Conservation (phyloP, 2,329 filamentous ascomycete species). For the Apiospora sp. region DNA sequence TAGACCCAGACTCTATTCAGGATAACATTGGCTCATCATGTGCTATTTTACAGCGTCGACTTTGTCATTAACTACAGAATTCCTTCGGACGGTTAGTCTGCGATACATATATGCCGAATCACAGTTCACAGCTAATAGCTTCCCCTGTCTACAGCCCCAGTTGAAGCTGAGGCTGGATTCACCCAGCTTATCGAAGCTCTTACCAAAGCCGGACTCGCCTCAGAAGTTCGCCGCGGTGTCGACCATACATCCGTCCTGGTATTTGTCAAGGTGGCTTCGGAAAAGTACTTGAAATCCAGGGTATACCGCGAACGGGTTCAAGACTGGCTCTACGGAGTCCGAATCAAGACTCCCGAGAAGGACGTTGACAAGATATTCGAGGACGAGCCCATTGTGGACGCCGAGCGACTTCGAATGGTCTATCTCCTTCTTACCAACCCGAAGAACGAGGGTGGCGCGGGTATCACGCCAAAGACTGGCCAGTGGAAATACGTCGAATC, state of each 20-base stretch:
- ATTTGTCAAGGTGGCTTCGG: slow-evolving; percentile 82
- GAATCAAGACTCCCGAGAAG: slow-evolving; percentile 76
- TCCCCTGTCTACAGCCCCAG: slow-evolving; percentile 59
- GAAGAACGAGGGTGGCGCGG: slow-evolving; percentile 78
- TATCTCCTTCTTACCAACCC: slow-evolving; percentile 84
- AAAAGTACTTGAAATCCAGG: slow-evolving; percentile 77
- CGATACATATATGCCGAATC: not conserved
- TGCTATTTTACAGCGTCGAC: slow-evolving; percentile 68
- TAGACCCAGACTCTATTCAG: not conserved
- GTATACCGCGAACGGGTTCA: slow-evolving; percentile 88
- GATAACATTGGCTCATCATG: slow-evolving; percentile 21
- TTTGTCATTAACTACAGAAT: slow-evolving; percentile 87
- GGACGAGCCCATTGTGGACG: slow-evolving; percentile 81
- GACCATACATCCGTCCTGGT: slow-evolving; percentile 78
- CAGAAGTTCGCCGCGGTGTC: slow-evolving; percentile 81
- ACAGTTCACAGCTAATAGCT: not conserved
- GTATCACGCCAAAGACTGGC: slow-evolving; percentile 73
- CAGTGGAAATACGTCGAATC: slow-evolving; percentile 77
- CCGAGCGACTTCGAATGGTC: slow-evolving; percentile 86
- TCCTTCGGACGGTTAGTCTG: slow-evolving; percentile 65
- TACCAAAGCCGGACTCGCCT: slow-evolving; percentile 80
- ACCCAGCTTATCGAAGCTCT: slow-evolving; percentile 79
- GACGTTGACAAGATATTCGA: slow-evolving; percentile 74
- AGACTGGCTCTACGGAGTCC: slow-evolving; percentile 93
- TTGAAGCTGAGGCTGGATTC: slow-evolving; percentile 77